Percentiles rank a stretch among this genome's conserved stretches.
Evolutionary conservation across 1,284 basidiomycete genomes (phyloP).

Genomic region (Bondarzewia mesenterica): DNA sequence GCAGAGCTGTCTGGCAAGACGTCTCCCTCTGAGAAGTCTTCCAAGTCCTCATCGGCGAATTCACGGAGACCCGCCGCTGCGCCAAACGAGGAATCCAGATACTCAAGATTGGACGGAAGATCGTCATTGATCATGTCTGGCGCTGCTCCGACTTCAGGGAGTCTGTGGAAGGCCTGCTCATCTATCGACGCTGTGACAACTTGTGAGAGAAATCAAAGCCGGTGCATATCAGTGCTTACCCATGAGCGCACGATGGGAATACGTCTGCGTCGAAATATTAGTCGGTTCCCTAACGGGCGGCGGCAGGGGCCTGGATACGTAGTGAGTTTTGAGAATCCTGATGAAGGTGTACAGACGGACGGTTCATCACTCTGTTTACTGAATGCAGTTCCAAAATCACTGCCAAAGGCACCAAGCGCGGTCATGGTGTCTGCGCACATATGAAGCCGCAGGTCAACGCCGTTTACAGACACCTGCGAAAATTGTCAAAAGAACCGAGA

Average conservation of each 20-base stretch:
- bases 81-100: conserved; percentile 78
- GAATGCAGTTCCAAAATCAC: conserved; percentile 10
- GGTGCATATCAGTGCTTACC: conserved; percentile 5
- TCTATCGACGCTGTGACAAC: conserved; percentile 63
- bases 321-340: not conserved
- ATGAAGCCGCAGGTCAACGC: conserved; percentile 9
- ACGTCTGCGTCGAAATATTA: not conserved
- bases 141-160: conserved; percentile 67
- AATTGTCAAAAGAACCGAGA: not conserved
- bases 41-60: conserved; percentile 60
- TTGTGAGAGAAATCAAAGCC: not conserved
- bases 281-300: not conserved
- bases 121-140: conserved; percentile 92
- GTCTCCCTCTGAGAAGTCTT: conserved; percentile 51
- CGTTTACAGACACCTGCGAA: conserved; percentile 10
- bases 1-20: conserved; percentile 13
- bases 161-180: conserved; percentile 69
- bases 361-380: not conserved
- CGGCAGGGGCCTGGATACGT: not conserved
- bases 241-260: conserved; percentile 6
- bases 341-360: conserved; percentile 5
- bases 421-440: conserved; percentile 14
- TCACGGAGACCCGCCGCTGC: conserved; percentile 69
- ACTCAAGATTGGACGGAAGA: conserved; percentile 82
- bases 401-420: conserved; percentile 11